Base-by-base conservation (phyloP, 768 basidiomycete genomes). In the Neoboletus brunneissimus region DNA sequence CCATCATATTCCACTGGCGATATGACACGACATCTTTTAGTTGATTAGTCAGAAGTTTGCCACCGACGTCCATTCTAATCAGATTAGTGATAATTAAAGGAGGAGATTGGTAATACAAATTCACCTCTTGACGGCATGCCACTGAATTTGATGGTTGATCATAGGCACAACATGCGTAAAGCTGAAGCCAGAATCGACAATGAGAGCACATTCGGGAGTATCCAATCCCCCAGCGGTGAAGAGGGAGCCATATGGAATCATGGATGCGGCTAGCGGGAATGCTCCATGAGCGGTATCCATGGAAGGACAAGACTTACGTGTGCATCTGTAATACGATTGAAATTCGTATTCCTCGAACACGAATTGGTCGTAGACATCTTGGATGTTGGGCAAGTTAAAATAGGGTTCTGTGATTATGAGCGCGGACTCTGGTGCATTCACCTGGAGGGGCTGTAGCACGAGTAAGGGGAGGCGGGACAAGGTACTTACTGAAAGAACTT, bases 1-100 rank as follows among this genome's bases (percentile, higher is more conserved):
- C 94, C 87, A 95, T 94, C 91, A 98, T 93, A 71, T 98, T 92
- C 91, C 92, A 98, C 68, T 98, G 95, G 43, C 96, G 86, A 71
- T 90, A 98, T 13, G 94, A 96, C 6, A 95, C 84, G 44, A 95
- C 80, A 67, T 95, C 91, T 68, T 97, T 97, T 23, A 98, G 81
- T 50, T 96, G 91, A 73, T 98, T 98, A 25, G 95, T 98, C 55
- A 98, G 72, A 11, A 98, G 80, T 75, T 98, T 97, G 46, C 95
- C 96, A 50, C 96, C 95, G 18, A 97, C 87, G 67, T 97, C 94
- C 71, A 98, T 84, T 67, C 95, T 96, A 71, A 50, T 35, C 56
- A 57, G 55, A 59, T 63, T 44, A 56, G 65, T 55, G 29, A 54
- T 52, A 27, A 51, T 50, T 49, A 57, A 59, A 51, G n/a, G 41